phyloP scores from a whole-genome alignment of 495 filamentous ascomycete species.

The Achaetomiella virescens region DNA sequence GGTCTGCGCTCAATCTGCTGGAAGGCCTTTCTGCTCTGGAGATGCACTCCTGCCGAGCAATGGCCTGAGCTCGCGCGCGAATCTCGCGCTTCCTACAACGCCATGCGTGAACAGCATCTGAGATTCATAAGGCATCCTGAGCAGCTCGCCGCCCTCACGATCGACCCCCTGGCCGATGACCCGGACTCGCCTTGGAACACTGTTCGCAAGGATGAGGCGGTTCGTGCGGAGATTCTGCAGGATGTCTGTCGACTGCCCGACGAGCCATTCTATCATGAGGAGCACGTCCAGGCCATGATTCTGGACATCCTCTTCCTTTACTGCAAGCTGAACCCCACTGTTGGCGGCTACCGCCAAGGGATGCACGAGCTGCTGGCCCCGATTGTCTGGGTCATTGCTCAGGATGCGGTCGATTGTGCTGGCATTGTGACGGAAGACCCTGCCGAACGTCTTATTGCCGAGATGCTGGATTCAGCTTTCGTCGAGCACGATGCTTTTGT shows the following conservation, averaged over 20 bases:
- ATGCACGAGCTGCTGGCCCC: conserved; percentile 96
- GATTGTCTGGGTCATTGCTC: conserved; percentile 78
- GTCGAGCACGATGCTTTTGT: conserved; percentile 90
- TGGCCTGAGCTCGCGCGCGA: conserved; percentile 65
- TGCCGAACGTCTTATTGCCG: conserved; percentile 47
- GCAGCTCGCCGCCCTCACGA: conserved; percentile 56
- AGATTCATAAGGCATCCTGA: conserved; percentile 76
- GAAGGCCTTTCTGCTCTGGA: conserved; percentile 86
- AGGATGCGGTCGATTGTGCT: conserved; percentile 59
- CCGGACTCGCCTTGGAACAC: conserved; percentile 84
- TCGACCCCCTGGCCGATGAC: conserved; percentile 85
- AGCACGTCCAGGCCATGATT: conserved; percentile 71
- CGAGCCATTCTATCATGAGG: conserved; percentile 79
- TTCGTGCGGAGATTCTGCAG: conserved; percentile 86
- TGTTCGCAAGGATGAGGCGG: conserved; percentile 72
- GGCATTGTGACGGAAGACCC: conserved; percentile 18
- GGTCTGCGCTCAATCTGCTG: conserved; percentile 87
- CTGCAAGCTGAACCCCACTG: conserved; percentile 82
- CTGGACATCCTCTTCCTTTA: conserved; percentile 88
- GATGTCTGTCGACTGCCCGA: conserved; percentile 94
- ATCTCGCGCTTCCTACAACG: conserved; percentile 65
- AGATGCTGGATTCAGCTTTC: conserved; percentile 61
- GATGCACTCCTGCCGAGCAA: conserved; percentile 54
- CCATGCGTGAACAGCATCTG: conserved; percentile 66
- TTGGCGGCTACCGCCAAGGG: conserved; percentile 84